Evolutionary conservation across 139 green algal genomes (phyloP).

Genomic region (Zygnema cylindricum): DNA sequence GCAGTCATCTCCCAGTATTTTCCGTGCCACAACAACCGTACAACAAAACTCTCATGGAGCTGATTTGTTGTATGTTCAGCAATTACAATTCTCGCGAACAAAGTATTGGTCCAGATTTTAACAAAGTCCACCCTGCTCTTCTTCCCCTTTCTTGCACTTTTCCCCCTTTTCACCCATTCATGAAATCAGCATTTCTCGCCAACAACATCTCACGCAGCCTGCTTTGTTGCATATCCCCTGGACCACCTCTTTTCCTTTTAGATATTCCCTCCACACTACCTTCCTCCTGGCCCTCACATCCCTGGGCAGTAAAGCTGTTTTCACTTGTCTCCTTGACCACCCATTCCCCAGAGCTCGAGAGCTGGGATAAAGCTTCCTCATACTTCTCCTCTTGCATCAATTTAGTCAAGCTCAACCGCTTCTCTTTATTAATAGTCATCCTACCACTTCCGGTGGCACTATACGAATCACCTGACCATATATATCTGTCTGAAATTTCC

Average conservation of each 20-base stretch:
- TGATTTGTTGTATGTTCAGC: no score
- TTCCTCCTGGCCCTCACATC: background rate
- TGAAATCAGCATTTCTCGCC: no score
- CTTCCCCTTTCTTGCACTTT: no score
- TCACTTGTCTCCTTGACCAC: background rate
- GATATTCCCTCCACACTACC: background rate
- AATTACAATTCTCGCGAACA: no score
- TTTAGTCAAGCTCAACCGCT: background rate
- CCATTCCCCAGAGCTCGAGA: background rate
- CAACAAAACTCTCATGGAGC: no score
- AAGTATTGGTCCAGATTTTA: no score
- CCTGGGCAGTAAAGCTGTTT: background rate
- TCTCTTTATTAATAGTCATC: background rate
- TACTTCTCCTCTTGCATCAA: background rate
- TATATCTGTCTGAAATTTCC: no score
- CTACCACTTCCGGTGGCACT: background rate
- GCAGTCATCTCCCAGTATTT: no score
- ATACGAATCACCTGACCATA: background rate
- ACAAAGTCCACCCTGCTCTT: no score
- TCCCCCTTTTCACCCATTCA: no score
- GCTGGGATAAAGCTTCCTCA: background rate
- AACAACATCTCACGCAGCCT: background rate
- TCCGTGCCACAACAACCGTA: no score
- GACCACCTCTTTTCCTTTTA: background rate
- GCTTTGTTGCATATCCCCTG: background rate